phyloP scores from a whole-genome alignment of 257 asterid species.

The Prunella vulgaris region DNA sequence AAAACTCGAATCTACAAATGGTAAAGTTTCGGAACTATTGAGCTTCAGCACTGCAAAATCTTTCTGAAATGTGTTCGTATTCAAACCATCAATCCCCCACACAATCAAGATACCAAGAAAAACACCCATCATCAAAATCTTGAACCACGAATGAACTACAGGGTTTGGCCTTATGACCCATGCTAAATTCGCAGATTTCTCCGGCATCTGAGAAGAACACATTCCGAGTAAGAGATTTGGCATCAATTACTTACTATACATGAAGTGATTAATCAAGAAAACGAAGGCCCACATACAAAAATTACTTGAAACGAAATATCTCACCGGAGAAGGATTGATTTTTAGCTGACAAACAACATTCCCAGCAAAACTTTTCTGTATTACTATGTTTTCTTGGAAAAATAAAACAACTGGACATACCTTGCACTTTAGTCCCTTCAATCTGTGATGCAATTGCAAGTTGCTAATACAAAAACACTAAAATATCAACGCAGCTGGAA shows the following conservation, averaged over 20 bases:
- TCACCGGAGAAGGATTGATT: neutral
- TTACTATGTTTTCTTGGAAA: conserved; percentile 25
- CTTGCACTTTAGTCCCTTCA: conserved; percentile 27
- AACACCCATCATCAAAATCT: conserved; percentile 44
- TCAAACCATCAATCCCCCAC: conserved; percentile 53
- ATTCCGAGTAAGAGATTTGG: neutral
- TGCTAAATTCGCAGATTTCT: conserved; percentile 47
- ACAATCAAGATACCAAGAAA: conserved; percentile 60
- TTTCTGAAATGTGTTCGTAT: conserved; percentile 28
- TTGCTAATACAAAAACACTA: neutral
- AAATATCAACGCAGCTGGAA: conserved; percentile 7
- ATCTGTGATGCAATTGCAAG: conserved; percentile 17
- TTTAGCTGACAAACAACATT: conserved; percentile 26
- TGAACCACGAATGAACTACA: conserved; percentile 60
- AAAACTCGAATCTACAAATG: conserved; percentile 36
- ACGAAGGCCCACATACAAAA: neutral
- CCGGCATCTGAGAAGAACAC: conserved; percentile 39
- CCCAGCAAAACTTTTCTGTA: conserved; percentile 5
- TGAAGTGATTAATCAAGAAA: neutral
- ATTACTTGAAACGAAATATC: neutral
- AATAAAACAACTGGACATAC: conserved; percentile 22
- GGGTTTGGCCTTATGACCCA: conserved; percentile 51
- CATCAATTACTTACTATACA: neutral
- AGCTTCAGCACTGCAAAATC: conserved; percentile 42
- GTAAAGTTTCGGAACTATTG: conserved; percentile 10